Evolutionary conservation across 345 rosid genomes (phyloP).

Genomic region (Arabis hirsuta): DNA sequence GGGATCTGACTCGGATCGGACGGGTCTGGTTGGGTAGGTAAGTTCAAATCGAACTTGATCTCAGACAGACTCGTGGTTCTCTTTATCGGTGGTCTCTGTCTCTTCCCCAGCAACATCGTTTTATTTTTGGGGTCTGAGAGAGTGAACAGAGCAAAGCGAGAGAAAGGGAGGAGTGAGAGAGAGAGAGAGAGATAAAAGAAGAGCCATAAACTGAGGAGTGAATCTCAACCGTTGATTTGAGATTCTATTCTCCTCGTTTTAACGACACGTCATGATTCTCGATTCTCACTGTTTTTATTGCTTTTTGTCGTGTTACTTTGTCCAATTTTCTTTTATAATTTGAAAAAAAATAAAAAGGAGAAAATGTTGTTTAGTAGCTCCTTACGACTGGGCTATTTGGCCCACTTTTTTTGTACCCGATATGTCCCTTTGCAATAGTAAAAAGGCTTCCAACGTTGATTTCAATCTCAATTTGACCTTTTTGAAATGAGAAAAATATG

Average conservation of each 20-base stretch:
- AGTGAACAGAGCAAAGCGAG: conserved; percentile 37
- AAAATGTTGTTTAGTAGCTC: conserved; percentile 23
- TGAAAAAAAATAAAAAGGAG: not conserved
- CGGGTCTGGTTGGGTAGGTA: conserved; percentile 42
- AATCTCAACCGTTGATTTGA: conserved; percentile 56
- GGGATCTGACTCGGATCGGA: conserved; percentile 37
- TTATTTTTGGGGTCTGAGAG: not conserved
- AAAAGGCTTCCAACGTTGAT: not conserved
- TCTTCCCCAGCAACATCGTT: conserved; percentile 80
- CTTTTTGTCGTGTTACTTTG: conserved; percentile 12
- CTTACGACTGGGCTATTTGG: conserved; percentile 20
- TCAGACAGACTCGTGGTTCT: conserved; percentile 73
- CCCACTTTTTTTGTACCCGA: conserved; percentile 15
- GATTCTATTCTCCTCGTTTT: conserved; percentile 6
- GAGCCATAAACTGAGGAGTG: conserved; percentile 61
- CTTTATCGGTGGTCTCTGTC: conserved; percentile 68
- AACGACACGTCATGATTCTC: conserved; percentile 39
- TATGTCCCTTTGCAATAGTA: conserved; percentile 22
- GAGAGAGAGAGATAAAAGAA: conserved; percentile 49
- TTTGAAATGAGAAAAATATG: too few relatives aligned
- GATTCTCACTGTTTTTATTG: conserved; percentile 25
- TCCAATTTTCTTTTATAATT: not conserved
- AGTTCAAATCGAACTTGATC: conserved; percentile 54
- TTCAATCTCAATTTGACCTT: too few relatives aligned
- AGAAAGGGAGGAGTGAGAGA: conserved; percentile 37